phyloP scores from a whole-genome alignment of 306 rosid genomes.

The Potentilla sterilis region DNA sequence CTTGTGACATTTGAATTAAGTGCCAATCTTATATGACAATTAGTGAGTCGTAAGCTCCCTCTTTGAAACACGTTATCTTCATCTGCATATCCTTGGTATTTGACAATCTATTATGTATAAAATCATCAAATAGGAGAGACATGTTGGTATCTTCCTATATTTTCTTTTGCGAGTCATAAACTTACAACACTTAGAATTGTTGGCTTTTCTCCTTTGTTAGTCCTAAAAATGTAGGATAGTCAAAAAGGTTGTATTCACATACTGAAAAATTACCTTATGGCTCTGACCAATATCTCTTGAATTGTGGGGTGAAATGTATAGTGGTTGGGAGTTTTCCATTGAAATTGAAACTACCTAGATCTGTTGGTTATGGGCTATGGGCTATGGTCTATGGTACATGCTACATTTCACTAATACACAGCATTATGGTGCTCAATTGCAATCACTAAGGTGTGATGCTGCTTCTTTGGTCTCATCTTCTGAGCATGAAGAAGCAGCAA shows the following conservation, averaged over 20 bases:
- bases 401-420: too few relatives aligned
- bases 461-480: too few relatives aligned
- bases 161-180: neutral
- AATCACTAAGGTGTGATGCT: too few relatives aligned
- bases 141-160: neutral
- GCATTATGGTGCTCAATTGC: too few relatives aligned
- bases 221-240: neutral
- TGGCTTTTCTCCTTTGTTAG: neutral
- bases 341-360: too few relatives aligned
- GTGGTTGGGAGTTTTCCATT: too few relatives aligned
- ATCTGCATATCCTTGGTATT: neutral
- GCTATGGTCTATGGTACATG: too few relatives aligned
- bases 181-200: neutral
- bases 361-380: too few relatives aligned
- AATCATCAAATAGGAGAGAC: neutral
- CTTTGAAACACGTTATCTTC: neutral
- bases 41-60: neutral
- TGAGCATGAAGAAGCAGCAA: too few relatives aligned
- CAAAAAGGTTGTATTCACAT: neutral
- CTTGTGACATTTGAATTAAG: neutral
- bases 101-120: neutral
- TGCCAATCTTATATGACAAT: neutral
- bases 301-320: too few relatives aligned
- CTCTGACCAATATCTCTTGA: conserved; percentile 31
- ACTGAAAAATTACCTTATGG: conserved; percentile 24